Evolutionary conservation across 768 basidiomycete species (phyloP).

Genomic region (Artomyces pyxidatus): DNA sequence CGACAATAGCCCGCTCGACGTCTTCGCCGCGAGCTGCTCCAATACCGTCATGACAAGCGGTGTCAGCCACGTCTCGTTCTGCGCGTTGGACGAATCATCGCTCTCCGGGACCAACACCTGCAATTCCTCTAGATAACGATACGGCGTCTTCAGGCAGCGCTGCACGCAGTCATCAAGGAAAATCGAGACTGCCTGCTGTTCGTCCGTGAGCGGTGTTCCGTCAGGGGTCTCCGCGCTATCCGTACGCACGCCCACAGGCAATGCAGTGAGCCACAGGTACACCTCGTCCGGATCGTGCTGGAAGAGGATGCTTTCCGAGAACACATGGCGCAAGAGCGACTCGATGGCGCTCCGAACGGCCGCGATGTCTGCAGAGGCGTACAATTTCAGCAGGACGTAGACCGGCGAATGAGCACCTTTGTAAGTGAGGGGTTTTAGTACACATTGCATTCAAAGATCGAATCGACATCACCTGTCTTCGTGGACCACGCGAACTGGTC

Average conservation of each 20-base stretch:
- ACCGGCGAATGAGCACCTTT: constrained; percentile 48
- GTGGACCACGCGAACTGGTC: constrained; percentile 75
- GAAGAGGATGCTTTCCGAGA: constrained; percentile 71
- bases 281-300: constrained; percentile 70
- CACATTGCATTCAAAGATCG: too few relatives aligned
- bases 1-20: constrained; percentile 42
- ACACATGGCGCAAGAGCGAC: constrained; percentile 52
- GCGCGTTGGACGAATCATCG: constrained; percentile 7
- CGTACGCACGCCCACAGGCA: constrained; percentile 40
- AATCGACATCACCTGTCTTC: constrained; percentile 59
- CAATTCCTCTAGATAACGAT: constrained; percentile 77
- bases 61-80: constrained; percentile 41
- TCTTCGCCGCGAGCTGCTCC: constrained; percentile 69
- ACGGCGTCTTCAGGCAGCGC: constrained; percentile 74
- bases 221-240: constrained; percentile 39
- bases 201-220: constrained; percentile 43
- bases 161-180: constrained; percentile 87
- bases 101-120: constrained; percentile 24
- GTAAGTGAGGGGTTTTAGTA: not conserved
- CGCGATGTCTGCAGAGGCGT: constrained; percentile 39
- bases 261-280: constrained; percentile 59
- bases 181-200: constrained; percentile 44
- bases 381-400: constrained; percentile 61
- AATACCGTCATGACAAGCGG: constrained; percentile 74
- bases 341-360: constrained; percentile 46